Evolutionary conservation across 257 asterid genomes (phyloP), one percentile per base, ranked within the genome.

Genomic region (Rauvolfia tetraphylla): DNA sequence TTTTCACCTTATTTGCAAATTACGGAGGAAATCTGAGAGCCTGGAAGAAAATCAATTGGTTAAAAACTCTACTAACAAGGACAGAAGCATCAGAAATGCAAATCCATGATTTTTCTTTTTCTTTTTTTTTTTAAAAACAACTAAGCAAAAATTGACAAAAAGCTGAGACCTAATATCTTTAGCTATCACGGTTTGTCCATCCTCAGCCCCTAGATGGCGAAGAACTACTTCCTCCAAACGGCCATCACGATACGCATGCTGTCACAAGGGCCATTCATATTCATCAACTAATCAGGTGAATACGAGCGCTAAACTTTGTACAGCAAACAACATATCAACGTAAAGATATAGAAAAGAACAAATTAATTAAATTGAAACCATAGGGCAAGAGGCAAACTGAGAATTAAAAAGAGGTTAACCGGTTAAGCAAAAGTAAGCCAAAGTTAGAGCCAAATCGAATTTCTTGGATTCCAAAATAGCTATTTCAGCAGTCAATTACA

Each of bases 241-340:
- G 56, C 96, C 98, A 87, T 90, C 92, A 31, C 87, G 89, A 81
- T 84, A 86, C 73, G 91, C 91, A 84, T 91, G 98, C 97, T 93
- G 91, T 81, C 75, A 84, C 77, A 72, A 75, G 57, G 48, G 71
- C 76, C 58, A 53, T 42, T 59, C 78, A 41, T 12, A 22, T 78
- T 74, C 66, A 76, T 70, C 77, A 73, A 79, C 80, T 54, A 54
- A 76, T 54, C 25, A 78, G 77, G 80, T 41, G 56, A 72, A 54
- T 53, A 58, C 13, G 51, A 48, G 61, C 13, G 27, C 53, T 54
- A 62, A n/a, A 54, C 75, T 67, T 67, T 2, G 66, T 15, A 41
- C 33, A 78, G 38, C 23, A 74, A 76, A 76, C 46, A 53, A 53
- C 34, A 59, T 3, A 33, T 1, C 25, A 4, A 34, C 25, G 51